A percentile compares a stretch with the other conserved stretches of the same genome.
Conservation (phyloP, 148 eudicot genomes). For the Chenopodium quinoa region DNA sequence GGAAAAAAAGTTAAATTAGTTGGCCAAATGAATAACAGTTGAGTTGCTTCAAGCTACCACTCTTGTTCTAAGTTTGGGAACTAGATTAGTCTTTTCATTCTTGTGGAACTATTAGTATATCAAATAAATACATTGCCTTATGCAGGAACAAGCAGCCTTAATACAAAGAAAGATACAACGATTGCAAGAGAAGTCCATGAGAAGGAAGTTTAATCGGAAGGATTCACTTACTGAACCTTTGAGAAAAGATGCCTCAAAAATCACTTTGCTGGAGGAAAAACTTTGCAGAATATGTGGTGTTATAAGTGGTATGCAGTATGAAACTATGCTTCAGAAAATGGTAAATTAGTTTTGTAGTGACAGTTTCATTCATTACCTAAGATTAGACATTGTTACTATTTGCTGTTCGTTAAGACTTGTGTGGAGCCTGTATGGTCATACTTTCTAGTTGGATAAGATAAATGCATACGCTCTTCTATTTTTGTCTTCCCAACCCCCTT, state of each 20-base stretch:
- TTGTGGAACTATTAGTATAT: not conserved
- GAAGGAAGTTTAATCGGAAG: constrained; percentile 22
- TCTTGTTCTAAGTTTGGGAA: not conserved
- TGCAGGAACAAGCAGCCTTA: constrained; percentile 51
- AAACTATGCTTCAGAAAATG: constrained; percentile 49
- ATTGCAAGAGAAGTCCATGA: constrained; percentile 36
- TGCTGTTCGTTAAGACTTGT: not conserved
- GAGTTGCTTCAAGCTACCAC: not conserved
- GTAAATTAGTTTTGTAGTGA: constrained; percentile 28
- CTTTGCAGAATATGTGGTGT: constrained; percentile 44
- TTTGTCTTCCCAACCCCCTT: no score
- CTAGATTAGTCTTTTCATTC: not conserved
- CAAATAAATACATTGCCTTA: not conserved
- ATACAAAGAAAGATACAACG: constrained; percentile 48
- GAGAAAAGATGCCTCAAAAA: constrained; percentile 40
- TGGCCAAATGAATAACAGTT: not conserved
- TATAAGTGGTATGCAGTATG: constrained; percentile 42
- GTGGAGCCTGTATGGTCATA: not conserved
- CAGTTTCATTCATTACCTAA: not conserved
- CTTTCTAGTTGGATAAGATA: not conserved
- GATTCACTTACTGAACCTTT: constrained; percentile 35
- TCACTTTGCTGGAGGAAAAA: constrained; percentile 46
- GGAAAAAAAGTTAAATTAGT: not conserved
- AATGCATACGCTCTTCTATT: not conserved
- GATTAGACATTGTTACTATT: not conserved